Conservation (phyloP, 2,329 filamentous ascomycete genomes). For the Colletotrichum aenigma region DNA sequence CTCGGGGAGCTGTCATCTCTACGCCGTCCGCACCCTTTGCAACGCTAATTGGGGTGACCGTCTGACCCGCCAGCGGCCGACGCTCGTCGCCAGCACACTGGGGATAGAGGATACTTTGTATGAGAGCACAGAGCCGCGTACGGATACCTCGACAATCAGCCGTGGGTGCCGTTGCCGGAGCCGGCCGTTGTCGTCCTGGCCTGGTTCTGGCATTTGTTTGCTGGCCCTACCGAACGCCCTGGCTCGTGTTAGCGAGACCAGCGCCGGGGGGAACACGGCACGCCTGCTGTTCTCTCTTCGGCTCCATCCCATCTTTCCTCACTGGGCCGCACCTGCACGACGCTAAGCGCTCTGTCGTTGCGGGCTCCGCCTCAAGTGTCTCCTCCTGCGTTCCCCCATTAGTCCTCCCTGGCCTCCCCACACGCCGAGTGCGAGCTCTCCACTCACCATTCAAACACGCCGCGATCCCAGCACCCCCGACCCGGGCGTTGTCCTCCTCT, state of each 20-base stretch:
- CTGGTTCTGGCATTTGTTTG: background rate
- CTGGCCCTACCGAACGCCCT: background rate
- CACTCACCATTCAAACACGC: background rate
- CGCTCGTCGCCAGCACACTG: background rate
- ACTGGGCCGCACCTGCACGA: background rate
- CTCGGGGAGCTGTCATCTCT: background rate
- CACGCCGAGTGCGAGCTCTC: background rate
- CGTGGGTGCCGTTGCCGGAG: background rate
- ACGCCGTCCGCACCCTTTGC: background rate
- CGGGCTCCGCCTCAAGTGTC: background rate
- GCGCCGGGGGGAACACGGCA: background rate
- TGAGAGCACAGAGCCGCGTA: background rate
- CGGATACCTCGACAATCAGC: background rate
- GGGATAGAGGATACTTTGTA: background rate
- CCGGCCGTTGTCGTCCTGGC: background rate
- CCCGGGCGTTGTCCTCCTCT: background rate
- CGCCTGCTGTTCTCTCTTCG: constrained; percentile 10
- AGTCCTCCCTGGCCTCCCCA: background rate
- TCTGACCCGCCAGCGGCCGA: background rate
- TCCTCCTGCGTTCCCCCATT: background rate
- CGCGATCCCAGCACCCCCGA: background rate
- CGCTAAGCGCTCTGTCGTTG: background rate
- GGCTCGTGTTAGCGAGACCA: background rate
- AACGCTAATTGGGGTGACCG: background rate
- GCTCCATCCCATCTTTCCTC: constrained; percentile 12